Base-by-base conservation (phyloP, 768 basidiomycete species). In the Gyrodon lividus region DNA sequence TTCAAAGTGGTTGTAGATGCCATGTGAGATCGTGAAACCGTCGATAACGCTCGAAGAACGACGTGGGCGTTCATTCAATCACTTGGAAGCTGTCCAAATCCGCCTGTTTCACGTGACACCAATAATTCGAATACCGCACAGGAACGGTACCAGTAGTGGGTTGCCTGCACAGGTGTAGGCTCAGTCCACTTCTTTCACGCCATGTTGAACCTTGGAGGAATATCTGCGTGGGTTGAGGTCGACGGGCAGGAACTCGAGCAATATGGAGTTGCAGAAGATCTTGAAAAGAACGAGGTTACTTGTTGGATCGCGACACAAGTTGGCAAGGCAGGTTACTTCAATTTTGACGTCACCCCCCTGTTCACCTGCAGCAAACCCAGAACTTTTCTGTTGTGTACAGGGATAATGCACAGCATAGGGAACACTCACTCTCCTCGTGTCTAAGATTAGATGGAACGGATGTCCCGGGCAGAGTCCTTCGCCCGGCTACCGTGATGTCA, bases 221-320 rank as follows among this genome's bases (percentile, higher is more conserved):
- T 70, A 46, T 59, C 56, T 20, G 57, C 66, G 5, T 68, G 66
- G 59, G 46, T 68, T 9, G 61, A 63, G 45, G 66, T 70, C 20
- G 68, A 66, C 20, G 64, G 58, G 1, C 44, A 50, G 26, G 52
- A 58, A 55, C 54, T 68, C 45, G 61, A 69, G 7, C 55, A 61
- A 39, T 62, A 68, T 23, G 52, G 58, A 2, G 43, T 70, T 20
- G 59, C 68, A 30, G 55, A 59, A 17, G 39, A 51, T 46, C 38
- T 12, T 2, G 51, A 38, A 9, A 49, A 41, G 12, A 59, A 51
- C 26, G 50, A 17, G 34, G 66, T 68, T 3, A 57, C 64, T 43
- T 70, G 66, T 39, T 68, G 66, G 68, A 64, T 62, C 17, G 44
- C 66, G 2, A 50, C 64, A 31, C 67, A 70, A 22, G 46, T 40